Base-by-base conservation (phyloP, 371 early-diverging fungal genomes). In the Syncephalastrum monosporum region DNA sequence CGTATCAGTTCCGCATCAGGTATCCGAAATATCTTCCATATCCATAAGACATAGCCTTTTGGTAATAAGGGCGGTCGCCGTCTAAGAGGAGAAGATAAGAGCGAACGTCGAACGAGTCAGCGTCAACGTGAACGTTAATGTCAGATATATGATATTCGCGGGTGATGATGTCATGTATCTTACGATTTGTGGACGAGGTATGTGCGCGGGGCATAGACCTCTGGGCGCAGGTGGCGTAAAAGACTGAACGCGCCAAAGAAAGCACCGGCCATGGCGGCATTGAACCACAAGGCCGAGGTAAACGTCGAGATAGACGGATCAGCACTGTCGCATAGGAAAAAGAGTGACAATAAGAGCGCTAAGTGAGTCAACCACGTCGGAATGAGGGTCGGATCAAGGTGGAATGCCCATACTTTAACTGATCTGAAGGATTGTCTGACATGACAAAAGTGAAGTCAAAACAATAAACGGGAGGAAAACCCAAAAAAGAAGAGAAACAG, bases 121-220 rank as follows among this genome's bases (percentile, higher is more conserved):
- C 21, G 21, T 21, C 21, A 21, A 21, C 21, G 21, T 21, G 21
- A 33, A 33, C 10, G 38, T 33, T 3, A 38, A 16, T 24, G 29
- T 19, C 17, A 16, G 8, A 13, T 38, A 41, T 12, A 42, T 38
- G 16, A 33, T 33, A 33, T 57, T 38, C 17, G 16, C 21, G 17
- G 23, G 15, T 48, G 42, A 33, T 33, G 55, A 17, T 17, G 17
- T 8, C 27, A 17, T n/a, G 29, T 12, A 17, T 24, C 61, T 42
- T 82, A 84, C 86, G 74, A 77, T 68, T 86, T 77, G 19, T 61
- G 71, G 23, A 88, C 82, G 13, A 87, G 74, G 57, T 88, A 86
- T 13, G 86, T 82, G 52, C 88, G 70, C 12, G 92, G 91, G 48
- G 84, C 82, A 56, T 89, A 92, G 16, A 89, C 79, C 33, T 82